Evolutionary conservation across 257 asterid genomes (phyloP), one percentile per base, ranked within the genome.

Genomic region (Rhazya stricta): DNA sequence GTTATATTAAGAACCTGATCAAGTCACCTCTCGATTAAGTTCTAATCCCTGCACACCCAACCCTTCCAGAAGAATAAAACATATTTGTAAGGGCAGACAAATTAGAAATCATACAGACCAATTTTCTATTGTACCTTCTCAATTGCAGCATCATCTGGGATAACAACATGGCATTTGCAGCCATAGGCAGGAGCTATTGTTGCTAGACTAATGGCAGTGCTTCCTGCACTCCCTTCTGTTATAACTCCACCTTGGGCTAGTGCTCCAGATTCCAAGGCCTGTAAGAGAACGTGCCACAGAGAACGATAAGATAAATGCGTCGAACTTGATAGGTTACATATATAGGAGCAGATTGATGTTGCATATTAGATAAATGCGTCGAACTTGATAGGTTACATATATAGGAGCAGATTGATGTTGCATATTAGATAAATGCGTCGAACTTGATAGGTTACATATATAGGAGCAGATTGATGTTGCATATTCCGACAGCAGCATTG

Each of bases 201-300:
- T 71, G 98, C 97, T 68, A 94, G 96, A 77, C 98, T 91, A 82
- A 94, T 91, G 76, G 97, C 98, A 0, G 97, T 90, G 89, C 98
- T 94, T 80, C 98, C 98, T 46, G 98, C 97, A 83, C 97, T 94
- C 67, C 98, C 98, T 88, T 94, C 97, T 13, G 97, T 91, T 71
- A 94, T 90, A 73, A 91, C 88, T 30, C 98, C 97, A 5, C 97
- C 97, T 66, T 89, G 95, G 76, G 84, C 79, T 69, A 94, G 88
- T 53, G 83, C 85, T 85, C 96, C 96, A 10, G 93, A 86, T 81
- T 90, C 93, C 78, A 94, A 72, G 76, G 98, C 97, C 98, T 94
- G 81, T 45, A 54, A 45, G 76, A 45, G 30, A 15, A 54, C 34
- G n/a, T 32, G 36, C 30, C 46, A 25, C 4, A 66, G 43, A 30